phyloP scores from a whole-genome alignment of 345 rosid species.

The Populus ilicifolia region DNA sequence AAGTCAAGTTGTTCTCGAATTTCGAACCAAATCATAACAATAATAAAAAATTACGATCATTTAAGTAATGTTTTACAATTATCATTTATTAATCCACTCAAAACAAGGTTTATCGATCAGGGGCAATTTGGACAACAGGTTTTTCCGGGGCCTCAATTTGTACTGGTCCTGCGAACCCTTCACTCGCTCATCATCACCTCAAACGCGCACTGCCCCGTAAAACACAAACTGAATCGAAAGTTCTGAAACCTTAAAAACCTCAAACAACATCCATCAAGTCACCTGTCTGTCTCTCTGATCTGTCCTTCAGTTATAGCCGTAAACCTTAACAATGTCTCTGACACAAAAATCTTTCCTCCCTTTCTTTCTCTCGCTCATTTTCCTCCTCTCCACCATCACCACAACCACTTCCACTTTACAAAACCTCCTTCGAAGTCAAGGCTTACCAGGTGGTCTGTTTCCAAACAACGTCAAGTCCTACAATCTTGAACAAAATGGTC shows the following conservation, averaged over 20 bases:
- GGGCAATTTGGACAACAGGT: not conserved
- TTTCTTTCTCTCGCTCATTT: conserved; percentile 23
- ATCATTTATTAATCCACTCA: not conserved
- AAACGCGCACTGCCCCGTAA: not conserved
- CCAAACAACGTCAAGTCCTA: conserved; percentile 62
- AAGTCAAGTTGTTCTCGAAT: not conserved
- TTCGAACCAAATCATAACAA: not conserved
- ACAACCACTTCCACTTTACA: conserved; percentile 40
- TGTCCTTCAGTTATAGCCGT: not conserved
- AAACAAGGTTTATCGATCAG: not conserved
- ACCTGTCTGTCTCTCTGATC: not conserved
- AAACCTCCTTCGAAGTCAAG: conserved; percentile 61
- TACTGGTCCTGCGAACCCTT: conserved; percentile 1
- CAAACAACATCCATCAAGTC: not conserved
- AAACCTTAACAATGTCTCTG: conserved; percentile 21
- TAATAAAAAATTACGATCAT: not conserved
- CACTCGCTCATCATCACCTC: not conserved
- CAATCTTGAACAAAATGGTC: conserved; percentile 44
- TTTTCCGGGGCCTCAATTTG: conserved; percentile 3
- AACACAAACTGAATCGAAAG: not conserved
- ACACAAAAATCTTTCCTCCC: conserved; percentile 18
- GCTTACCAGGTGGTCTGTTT: conserved; percentile 80
- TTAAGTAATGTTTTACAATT: not conserved
- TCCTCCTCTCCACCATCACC: conserved; percentile 13
- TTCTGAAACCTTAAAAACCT: not conserved